Evolutionary conservation across 192 early-diverging fungal genomes (phyloP).

Genomic region (Phycomyces blakesleeanus): DNA sequence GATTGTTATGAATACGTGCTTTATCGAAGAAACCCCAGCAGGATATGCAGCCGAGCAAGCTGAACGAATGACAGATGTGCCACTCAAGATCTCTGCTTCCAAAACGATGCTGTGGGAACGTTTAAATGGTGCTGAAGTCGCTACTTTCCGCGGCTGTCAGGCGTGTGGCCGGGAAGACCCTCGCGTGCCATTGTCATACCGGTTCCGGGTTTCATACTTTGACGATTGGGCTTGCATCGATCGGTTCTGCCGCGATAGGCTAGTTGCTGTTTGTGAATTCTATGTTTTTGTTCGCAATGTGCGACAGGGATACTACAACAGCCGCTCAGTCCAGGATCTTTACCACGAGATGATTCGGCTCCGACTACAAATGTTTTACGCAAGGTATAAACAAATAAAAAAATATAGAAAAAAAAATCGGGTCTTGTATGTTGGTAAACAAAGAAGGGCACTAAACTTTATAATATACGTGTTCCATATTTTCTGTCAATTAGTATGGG

Average conservation of each 20-base stretch:
- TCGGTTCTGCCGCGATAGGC: conserved; percentile 84
- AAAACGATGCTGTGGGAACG: conserved; percentile 54
- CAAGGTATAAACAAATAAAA: no score
- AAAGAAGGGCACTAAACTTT: background rate
- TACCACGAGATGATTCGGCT: conserved; percentile 85
- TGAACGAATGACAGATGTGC: conserved; percentile 36
- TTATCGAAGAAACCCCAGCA: conserved; percentile 77
- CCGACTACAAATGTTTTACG: conserved; percentile 93
- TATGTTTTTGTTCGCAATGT: conserved; percentile 91
- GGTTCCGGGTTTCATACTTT: conserved; percentile 65
- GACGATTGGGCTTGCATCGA: conserved; percentile 79
- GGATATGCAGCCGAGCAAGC: conserved; percentile 51
- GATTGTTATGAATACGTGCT: conserved; percentile 81
- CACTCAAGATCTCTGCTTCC: conserved; percentile 49
- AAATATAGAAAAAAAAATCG: conserved; percentile 6
- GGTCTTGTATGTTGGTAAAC: no score
- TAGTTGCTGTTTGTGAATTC: conserved; percentile 92
- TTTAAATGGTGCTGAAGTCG: conserved; percentile 31
- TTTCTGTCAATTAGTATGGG: conserved; percentile 28
- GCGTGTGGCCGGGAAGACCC: conserved; percentile 49
- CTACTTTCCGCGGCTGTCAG: conserved; percentile 46
- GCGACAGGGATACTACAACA: conserved; percentile 79
- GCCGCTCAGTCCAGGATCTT: conserved; percentile 69
- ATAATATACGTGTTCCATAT: background rate
- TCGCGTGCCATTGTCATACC: conserved; percentile 46